Percentiles rank a stretch among this genome's conserved stretches.
Conservation (phyloP, 208 protist genomes). For the Acanthamoeba royreba region DNA sequence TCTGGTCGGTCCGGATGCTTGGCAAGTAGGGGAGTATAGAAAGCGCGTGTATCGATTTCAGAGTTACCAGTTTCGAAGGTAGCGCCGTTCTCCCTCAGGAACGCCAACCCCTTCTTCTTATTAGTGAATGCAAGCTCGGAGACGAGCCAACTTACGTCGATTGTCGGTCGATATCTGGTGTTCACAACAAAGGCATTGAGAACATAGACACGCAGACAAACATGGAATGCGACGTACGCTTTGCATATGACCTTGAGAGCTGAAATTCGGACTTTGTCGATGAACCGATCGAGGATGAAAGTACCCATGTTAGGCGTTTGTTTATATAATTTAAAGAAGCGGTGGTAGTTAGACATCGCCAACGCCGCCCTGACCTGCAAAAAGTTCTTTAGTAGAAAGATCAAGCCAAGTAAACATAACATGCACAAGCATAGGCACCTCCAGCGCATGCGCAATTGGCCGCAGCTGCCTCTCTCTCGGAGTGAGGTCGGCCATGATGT, state of each 20-base stretch:
- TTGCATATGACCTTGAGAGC: slow-evolving; percentile 37
- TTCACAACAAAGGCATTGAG: not conserved
- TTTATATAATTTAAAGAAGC: slow-evolving; percentile 37
- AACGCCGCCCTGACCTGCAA: not conserved
- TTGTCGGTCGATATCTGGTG: not conserved
- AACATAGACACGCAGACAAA: not conserved
- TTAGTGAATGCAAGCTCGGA: not conserved
- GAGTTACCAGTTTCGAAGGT: too few relatives aligned
- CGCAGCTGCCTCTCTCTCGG: not conserved
- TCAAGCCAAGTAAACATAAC: not conserved
- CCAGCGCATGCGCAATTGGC: slow-evolving; percentile 5
- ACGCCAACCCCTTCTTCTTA: not conserved
- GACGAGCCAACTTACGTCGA: not conserved
- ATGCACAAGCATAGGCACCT: not conserved
- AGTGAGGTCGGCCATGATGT: slow-evolving; percentile 5
- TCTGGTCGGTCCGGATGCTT: not conserved
- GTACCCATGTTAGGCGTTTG: slow-evolving; percentile 24
- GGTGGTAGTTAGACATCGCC: slow-evolving; percentile 21
- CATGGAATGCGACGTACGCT: not conserved
- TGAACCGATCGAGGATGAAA: slow-evolving; percentile 29
- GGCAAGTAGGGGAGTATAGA: not conserved
- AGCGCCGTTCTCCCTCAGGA: not conserved
- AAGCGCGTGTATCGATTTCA: too few relatives aligned
- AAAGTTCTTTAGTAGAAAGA: not conserved
- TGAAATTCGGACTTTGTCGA: not conserved